Conservation (phyloP, 257 asterid species). For the Cordia subcordata region DNA sequence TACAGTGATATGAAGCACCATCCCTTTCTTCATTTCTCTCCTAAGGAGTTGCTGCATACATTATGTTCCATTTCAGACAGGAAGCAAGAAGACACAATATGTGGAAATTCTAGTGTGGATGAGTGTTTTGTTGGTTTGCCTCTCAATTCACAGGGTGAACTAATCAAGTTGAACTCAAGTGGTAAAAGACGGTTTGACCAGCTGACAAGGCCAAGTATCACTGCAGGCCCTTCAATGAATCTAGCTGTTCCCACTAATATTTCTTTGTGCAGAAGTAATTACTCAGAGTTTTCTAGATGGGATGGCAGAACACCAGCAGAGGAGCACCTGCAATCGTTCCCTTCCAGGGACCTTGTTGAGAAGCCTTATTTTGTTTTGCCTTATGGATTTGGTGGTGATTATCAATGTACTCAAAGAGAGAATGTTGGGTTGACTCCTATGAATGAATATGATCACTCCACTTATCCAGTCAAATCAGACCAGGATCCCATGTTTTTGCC, state of each 20-base stretch:
- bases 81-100: conserved; percentile 20
- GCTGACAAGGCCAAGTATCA: conserved; percentile 23
- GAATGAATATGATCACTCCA: conserved; percentile 18
- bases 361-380: conserved; percentile 26
- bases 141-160: conserved; percentile 67
- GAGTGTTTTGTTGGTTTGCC: conserved; percentile 54
- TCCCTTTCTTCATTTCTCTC: conserved; percentile 33
- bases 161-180: conserved; percentile 36
- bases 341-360: conserved; percentile 24
- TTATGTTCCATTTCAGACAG: conserved; percentile 26
- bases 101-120: conserved; percentile 23
- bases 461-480: conserved; percentile 19
- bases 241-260: conserved; percentile 20
- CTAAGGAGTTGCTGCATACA: conserved; percentile 33
- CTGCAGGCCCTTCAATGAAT: conserved; percentile 23
- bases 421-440: conserved; percentile 16
- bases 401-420: conserved; percentile 21
- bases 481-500: conserved; percentile 11
- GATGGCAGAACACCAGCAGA: conserved; percentile 19
- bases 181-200: conserved; percentile 29
- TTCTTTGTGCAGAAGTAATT: conserved; percentile 18
- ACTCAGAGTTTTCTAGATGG: conserved; percentile 22
- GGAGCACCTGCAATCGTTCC: conserved; percentile 32
- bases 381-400: conserved; percentile 35
- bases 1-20: conserved; percentile 25